Evolutionary conservation across 176 grass and related monocot species (phyloP).

Genomic region (Carex parvula): DNA sequence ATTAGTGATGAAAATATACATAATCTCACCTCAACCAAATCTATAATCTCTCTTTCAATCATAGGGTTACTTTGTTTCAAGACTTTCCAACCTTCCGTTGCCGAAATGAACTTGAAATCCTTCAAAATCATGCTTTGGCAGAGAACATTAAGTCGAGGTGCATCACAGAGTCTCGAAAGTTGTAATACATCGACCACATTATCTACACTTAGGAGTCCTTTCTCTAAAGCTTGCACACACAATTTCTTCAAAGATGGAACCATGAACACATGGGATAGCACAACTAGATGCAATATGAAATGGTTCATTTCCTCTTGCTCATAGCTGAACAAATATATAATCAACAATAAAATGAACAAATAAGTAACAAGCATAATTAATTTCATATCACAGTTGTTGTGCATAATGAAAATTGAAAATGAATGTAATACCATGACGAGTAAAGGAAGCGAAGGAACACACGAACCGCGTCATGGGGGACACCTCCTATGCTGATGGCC

Average conservation of each 20-base stretch:
- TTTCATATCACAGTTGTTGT: neutral
- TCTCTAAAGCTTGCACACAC: constrained; percentile 53
- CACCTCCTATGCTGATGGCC: constrained; percentile 45
- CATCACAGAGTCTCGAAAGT: constrained; percentile 62
- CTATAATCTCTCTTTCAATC: constrained; percentile 62
- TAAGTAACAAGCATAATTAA: neutral
- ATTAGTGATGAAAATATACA: neutral
- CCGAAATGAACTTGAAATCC: constrained; percentile 47
- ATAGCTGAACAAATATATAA: constrained; percentile 33
- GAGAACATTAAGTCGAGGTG: constrained; percentile 48
- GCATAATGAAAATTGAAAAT: neutral
- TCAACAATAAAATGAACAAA: neutral
- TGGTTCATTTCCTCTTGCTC: constrained; percentile 67
- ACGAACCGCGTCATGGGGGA: constrained; percentile 43
- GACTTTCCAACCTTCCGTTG: constrained; percentile 70
- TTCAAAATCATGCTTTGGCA: constrained; percentile 59
- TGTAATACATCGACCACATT: constrained; percentile 79
- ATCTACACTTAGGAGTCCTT: constrained; percentile 46
- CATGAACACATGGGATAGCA: constrained; percentile 59
- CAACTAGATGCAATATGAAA: constrained; percentile 54
- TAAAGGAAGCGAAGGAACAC: constrained; percentile 82
- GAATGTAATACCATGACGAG: constrained; percentile 46
- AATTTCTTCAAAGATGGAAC: constrained; percentile 51
- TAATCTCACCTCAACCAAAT: constrained; percentile 17
- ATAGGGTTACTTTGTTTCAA: constrained; percentile 48